Evolutionary conservation across 495 filamentous ascomycete genomes (phyloP), one percentile per base, ranked within the genome.

Genomic region (Annulohypoxylon maeteangense): DNA sequence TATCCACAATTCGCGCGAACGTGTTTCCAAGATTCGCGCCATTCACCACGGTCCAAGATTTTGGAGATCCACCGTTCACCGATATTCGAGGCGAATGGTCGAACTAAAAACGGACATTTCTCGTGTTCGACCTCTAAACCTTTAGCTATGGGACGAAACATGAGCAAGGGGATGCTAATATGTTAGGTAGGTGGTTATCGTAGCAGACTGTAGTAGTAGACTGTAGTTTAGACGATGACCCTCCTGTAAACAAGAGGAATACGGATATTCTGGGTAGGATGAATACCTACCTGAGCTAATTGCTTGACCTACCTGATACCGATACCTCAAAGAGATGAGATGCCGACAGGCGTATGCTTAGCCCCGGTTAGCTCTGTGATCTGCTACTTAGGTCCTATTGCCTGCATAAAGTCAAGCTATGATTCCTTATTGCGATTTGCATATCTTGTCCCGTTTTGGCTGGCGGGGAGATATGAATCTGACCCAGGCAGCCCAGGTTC

Each of bases 381-480:
- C 25, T 58, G 22, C 20, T 51, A 34, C 53, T 59, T 59, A 59
- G 32, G 65, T 40, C 65, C 57, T 34, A 54, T 54, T 62, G 44
- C 67, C 56, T 59, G 32, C 42, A 38, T 57, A 22, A 20, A 40
- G 42, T 31, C 18, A 44, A 42, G 59, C 14, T 56, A 53, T 25
- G 20, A 45, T 31, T 25, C 42, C 55, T 58, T 61, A 62, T 57
- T 56, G 40, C 62, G 68, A 71, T 65, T 62, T 68, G 65, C 61
- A 42, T 34, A 68, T 62, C 65, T 50, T 72, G 47, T 50, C 70
- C 65, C 34, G 14, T 65, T 72, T 68, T 14, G 61, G 70, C 31
- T 66, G 34, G 50, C 54, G 65, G 62, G 57, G 48, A 65, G 55
- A 65, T 59, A 44, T 34, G 65, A 68, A 68, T 65, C 60, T 72